These are phyloP conservation scores for Hordeum vulgare DNA, from an alignment of 176 grass and related monocot species.

Conservation along the genomic window MorexV3_pseudomolecules_assembly NC_058523.1:549695443-549695942, in stretches of 20 bases:
- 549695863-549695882: slow-evolving; percentile 70
- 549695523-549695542: no score
- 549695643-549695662: not conserved
- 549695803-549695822: slow-evolving; percentile 48
- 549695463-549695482: no score
- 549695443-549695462: no score
- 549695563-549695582: no score
- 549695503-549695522: no score
- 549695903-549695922: slow-evolving; percentile 27
- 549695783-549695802: slow-evolving; percentile 32
- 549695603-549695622: not conserved
- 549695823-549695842: slow-evolving; percentile 21
- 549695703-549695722: not conserved
- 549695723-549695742: not conserved
- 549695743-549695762: slow-evolving; percentile 28
- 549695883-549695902: slow-evolving; percentile 61
- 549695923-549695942: slow-evolving; percentile 81
- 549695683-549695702: not conserved
- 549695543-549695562: no score
- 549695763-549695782: slow-evolving; percentile 40
- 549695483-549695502: no score
- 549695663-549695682: not conserved
- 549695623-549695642: not conserved
- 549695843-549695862: slow-evolving; percentile 53
- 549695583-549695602: not conserved